Evolutionary conservation across 306 rosid genomes (phyloP).

Genomic region (Ochetophila trinervis): DNA sequence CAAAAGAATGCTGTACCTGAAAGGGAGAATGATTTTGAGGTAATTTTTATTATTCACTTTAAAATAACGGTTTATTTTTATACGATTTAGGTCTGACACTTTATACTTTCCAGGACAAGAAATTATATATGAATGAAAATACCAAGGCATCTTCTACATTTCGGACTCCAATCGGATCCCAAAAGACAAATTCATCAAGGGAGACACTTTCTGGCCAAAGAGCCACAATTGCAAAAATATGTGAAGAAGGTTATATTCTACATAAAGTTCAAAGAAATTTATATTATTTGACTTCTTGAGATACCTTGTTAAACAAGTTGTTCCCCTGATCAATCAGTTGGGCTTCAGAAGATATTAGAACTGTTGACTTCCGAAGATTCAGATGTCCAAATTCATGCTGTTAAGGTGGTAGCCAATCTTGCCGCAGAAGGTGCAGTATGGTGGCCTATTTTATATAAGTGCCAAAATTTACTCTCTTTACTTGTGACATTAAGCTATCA

Average conservation of each 20-base stretch:
- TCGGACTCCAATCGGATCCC: constrained; percentile 32
- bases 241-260: constrained; percentile 60
- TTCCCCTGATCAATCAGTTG: constrained; percentile 41
- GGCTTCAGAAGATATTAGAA: constrained; percentile 58
- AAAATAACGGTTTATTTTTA: neutral
- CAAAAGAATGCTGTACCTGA: constrained; percentile 36
- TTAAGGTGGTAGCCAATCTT: constrained; percentile 75
- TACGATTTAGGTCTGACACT: neutral
- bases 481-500: neutral
- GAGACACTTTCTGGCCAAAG: constrained; percentile 49
- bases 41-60: constrained; percentile 18
- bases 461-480: neutral
- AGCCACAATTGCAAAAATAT: constrained; percentile 62
- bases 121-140: constrained; percentile 38
- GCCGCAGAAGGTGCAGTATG: constrained; percentile 65
- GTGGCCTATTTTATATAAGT: constrained; percentile 6
- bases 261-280: neutral
- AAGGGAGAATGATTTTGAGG: constrained; percentile 49
- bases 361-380: constrained; percentile 54
- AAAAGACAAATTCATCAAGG: constrained; percentile 34
- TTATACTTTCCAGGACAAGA: constrained; percentile 38
- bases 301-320: constrained; percentile 17
- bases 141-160: constrained; percentile 28
- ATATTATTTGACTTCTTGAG: constrained; percentile 8
- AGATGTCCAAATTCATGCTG: constrained; percentile 63